phyloP scores from a whole-genome alignment of 2,329 filamentous ascomycete genomes.

The Hyphodiscus sp. region DNA sequence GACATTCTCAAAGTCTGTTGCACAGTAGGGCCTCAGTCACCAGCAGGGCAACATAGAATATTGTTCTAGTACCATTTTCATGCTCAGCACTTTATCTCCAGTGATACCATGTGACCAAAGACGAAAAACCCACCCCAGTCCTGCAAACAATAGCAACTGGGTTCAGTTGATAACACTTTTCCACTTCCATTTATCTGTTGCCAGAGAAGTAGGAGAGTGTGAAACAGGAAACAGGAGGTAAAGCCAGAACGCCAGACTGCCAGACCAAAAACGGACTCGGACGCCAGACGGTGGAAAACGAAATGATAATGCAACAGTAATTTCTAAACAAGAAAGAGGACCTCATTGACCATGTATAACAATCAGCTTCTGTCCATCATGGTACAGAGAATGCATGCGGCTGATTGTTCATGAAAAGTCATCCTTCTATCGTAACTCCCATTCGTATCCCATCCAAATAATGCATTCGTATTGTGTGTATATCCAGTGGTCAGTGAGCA shows the following conservation, averaged over 20 bases:
- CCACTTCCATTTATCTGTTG: conserved; percentile 8
- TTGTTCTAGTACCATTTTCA: conserved; percentile 10
- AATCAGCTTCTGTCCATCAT: too few species aligned
- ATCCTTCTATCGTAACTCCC: conserved; percentile 27
- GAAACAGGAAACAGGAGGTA: conserved; percentile 13
- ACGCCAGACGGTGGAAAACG: conserved; percentile 21
- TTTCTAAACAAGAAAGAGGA: conserved; percentile 4
- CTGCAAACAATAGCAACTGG: conserved; percentile 3
- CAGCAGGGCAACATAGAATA: not conserved
- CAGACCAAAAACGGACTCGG: conserved; percentile 13
- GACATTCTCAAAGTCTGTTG: conserved; percentile 1
- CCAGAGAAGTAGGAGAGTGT: conserved; percentile 11
- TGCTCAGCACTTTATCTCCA: conserved; percentile 22
- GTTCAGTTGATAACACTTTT: conserved; percentile 4
- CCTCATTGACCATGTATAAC: not conserved
- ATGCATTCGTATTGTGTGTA: conserved; percentile 24
- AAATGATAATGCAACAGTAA: conserved; percentile 21
- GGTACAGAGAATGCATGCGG: not conserved
- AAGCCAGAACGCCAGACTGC: conserved; percentile 23
- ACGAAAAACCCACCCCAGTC: conserved; percentile 6
- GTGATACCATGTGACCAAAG: conserved; percentile 6
- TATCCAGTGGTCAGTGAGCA: conserved; percentile 25
- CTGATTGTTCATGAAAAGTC: conserved; percentile 12
- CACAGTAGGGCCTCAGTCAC: not conserved
- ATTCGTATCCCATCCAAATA: conserved; percentile 31